Percentiles rank a stretch among this genome's conserved stretches.
These are phyloP conservation scores for Pyricularia pennisetigena DNA, from an alignment of 2,329 filamentous ascomycete genomes.

Conservation along the genomic window DNA sequence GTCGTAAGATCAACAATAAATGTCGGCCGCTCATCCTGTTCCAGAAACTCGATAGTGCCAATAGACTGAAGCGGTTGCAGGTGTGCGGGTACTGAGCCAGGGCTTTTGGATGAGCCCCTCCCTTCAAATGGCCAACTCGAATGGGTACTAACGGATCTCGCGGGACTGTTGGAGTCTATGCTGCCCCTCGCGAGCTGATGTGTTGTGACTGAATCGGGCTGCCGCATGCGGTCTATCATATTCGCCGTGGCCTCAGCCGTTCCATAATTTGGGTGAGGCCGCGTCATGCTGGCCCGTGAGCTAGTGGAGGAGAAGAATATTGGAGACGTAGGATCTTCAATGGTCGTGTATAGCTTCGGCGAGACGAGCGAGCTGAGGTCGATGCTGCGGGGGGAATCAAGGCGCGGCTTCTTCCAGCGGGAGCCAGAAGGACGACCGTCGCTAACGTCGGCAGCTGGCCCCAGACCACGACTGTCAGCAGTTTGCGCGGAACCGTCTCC, in stretches of 20 bases:
- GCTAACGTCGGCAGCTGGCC: not conserved
- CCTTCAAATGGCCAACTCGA: slow-evolving; percentile 42
- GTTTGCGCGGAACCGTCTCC: slow-evolving; percentile 5
- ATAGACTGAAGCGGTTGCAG: slow-evolving; percentile 51
- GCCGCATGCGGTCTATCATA: slow-evolving; percentile 36
- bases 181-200: slow-evolving; percentile 45
- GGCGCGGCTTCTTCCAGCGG: slow-evolving; percentile 34
- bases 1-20: slow-evolving; percentile 64
- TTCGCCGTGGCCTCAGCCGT: slow-evolving; percentile 31
- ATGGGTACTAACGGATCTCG: slow-evolving; percentile 38
- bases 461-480: not conserved
- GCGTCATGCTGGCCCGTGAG: slow-evolving; percentile 18
- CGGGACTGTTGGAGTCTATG: slow-evolving; percentile 35
- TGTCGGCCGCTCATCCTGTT: slow-evolving; percentile 66
- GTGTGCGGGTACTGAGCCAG: slow-evolving; percentile 32
- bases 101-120: slow-evolving; percentile 31
- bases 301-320: slow-evolving; percentile 40
- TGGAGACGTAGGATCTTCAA: slow-evolving; percentile 28
- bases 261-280: slow-evolving; percentile 25
- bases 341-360: slow-evolving; percentile 14
- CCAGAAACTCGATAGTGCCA: slow-evolving; percentile 62
- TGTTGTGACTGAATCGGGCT: slow-evolving; percentile 38
- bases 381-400: slow-evolving; percentile 32
- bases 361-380: slow-evolving; percentile 21
- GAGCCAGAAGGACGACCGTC: not conserved